Conservation (phyloP, 2,329 filamentous ascomycete species). For the Coniochaeta hoffmannii region DNA sequence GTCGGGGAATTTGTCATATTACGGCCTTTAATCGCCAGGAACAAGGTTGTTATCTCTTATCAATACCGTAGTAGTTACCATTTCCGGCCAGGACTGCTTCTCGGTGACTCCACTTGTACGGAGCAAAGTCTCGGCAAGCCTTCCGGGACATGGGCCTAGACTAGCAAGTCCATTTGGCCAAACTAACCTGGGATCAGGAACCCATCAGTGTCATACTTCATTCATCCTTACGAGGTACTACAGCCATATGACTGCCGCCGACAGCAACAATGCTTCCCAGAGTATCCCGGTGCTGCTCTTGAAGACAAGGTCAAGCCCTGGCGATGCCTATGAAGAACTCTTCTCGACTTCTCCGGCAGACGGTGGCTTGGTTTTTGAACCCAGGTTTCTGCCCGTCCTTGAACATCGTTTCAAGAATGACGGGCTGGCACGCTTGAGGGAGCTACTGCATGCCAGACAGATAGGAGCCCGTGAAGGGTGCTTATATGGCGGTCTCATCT, state of each 20-base stretch:
- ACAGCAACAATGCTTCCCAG: conserved; percentile 6
- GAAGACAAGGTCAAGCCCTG: conserved; percentile 68
- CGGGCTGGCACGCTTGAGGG: conserved; percentile 46
- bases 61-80: no score
- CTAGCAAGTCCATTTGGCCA: no score
- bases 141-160: no score
- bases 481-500: conserved; percentile 69
- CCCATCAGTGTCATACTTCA: neutral
- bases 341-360: conserved; percentile 42
- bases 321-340: conserved; percentile 64
- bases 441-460: conserved; percentile 35
- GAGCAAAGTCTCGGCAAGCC: no score
- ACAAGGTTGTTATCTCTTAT: no score
- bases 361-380: conserved; percentile 42
- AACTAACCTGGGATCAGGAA: no score
- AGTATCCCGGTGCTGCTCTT: conserved; percentile 60
- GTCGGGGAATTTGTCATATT: no score
- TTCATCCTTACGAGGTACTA: no score
- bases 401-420: conserved; percentile 60
- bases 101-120: no score
- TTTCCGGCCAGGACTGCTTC: no score
- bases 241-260: conserved; percentile 3
- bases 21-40: no score
- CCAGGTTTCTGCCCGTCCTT: conserved; percentile 69
- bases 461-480: conserved; percentile 31